Evolutionary conservation across 2,329 filamentous ascomycete species (phyloP).

Genomic region (Pyrenophora graminea): DNA sequence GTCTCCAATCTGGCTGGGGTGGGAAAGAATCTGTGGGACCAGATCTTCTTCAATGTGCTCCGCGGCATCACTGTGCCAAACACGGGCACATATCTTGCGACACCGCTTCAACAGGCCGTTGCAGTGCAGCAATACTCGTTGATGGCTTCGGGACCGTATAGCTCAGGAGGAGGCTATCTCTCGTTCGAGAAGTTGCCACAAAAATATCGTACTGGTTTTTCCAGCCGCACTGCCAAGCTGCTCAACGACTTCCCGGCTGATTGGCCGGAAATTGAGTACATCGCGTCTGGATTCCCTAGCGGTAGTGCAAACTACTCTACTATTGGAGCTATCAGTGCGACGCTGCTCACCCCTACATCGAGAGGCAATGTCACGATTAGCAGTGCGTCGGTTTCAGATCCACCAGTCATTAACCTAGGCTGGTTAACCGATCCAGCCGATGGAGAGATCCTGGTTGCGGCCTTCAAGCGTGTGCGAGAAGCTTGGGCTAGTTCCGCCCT

Average conservation of each 20-base stretch:
- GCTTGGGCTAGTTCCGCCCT: conserved; percentile 28
- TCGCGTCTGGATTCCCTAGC: conserved; percentile 21
- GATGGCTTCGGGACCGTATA: conserved; percentile 24
- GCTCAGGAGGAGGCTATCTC: conserved; percentile 26
- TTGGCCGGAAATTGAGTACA: conserved; percentile 9
- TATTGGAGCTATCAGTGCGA: conserved; percentile 21
- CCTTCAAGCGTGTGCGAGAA: conserved; percentile 38
- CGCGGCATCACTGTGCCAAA: conserved; percentile 23
- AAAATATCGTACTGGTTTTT: conserved; percentile 11
- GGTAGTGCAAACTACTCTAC: conserved; percentile 15
- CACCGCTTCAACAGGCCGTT: conserved; percentile 12
- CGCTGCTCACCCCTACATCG: conserved; percentile 18
- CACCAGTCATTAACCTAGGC: conserved; percentile 41
- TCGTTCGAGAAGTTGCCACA: conserved; percentile 28
- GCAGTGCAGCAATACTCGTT: conserved; percentile 19
- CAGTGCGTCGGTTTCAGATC: conserved; percentile 29
- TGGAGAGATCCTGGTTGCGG: conserved; percentile 36
- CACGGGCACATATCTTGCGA: conserved; percentile 25
- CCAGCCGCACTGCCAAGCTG: conserved; percentile 11
- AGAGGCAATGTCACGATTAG: conserved; percentile 41
- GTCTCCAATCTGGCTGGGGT: conserved; percentile 32
- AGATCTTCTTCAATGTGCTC: conserved; percentile 27
- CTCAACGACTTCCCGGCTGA: conserved; percentile 10
- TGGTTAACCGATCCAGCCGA: conserved; percentile 42
- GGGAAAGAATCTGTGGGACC: conserved; percentile 34